These are phyloP conservation scores for Ogataea sp. DNA, from an alignment of 805 yeast species.

Conservation along the genomic window DNA sequence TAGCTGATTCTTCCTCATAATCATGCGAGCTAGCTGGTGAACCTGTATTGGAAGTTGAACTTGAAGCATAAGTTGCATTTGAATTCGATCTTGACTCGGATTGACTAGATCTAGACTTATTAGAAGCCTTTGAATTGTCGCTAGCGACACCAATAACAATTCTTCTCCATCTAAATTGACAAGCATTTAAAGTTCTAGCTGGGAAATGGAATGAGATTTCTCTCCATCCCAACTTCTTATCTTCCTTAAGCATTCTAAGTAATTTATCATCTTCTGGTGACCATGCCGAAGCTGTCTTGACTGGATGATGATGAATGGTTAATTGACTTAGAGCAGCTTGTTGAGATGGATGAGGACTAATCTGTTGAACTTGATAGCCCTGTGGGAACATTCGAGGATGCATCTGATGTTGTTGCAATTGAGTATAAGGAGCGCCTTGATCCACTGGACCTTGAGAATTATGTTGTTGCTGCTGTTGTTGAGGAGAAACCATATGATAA, in stretches of 20 bases:
- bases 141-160: constrained; percentile 31
- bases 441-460: not conserved
- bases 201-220: constrained; percentile 75
- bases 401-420: not conserved
- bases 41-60: not conserved
- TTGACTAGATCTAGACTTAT: not conserved
- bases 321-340: not conserved
- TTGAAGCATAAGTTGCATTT: not conserved
- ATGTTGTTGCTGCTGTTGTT: not conserved
- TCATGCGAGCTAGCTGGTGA: too few relatives aligned
- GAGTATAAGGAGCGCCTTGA: not conserved
- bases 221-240: constrained; percentile 82
- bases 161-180: constrained; percentile 86
- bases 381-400: not conserved
- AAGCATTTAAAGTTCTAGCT: constrained; percentile 80
- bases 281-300: constrained; percentile 47
- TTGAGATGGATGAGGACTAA: not conserved
- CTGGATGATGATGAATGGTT: constrained; percentile 2
- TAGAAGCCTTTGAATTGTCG: constrained; percentile 1
- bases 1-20: too few relatives aligned
- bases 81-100: not conserved
- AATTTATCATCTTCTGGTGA: constrained; percentile 69
- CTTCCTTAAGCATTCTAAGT: constrained; percentile 70
- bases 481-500: not conserved
- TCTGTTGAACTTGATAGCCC: not conserved